Evolutionary conservation across 2,329 filamentous ascomycete species (phyloP), one percentile per base, ranked within the genome.

Genomic region (Septoria petroselini): DNA sequence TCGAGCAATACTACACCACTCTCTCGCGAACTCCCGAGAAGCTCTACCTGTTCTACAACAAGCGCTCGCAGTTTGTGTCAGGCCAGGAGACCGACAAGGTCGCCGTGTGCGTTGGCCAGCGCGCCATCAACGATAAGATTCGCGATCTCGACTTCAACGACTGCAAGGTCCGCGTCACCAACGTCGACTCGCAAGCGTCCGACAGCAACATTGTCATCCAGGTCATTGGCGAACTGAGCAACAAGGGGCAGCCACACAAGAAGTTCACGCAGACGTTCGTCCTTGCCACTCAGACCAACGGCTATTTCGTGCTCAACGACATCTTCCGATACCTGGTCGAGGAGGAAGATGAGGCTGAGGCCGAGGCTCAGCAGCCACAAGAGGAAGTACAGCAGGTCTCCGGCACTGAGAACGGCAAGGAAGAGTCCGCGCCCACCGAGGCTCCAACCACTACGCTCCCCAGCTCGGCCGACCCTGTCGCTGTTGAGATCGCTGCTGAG

Each of bases 241-340:
- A 95, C 81, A 94, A 94, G 72, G 83, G 82, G 41, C 84, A 85
- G 58, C 88, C 93, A 52, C 88, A 91, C 65, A 91, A 88, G 77
- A 96, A 96, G 71, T 98, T 98, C 67, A 86, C 91, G 33, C 93
- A 98, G 78, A 97, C 91, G 44, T 98, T 98, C 63, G 88, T 98
- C 56, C 86, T 98, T 56, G 93, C 93, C 41, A 84, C 91, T 71
- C 93, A 98, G 75, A 89, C 89, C 41, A 95, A 91, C 50, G 93
- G 93, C 58, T 98, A 97, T 77, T 98, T 95, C 64, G 91, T 98
- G 27, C 81, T 98, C 63, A 98, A 98, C 72, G 93, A 98, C 67
- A 95, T 98, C 69, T 89, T 97, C 76, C 82, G 93, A 62, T 97
- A 94, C 73, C 84, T 98, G 59, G 83, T 85, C 58, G 88, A 93